These are phyloP conservation scores for Phytophthora hybrid DNA, from an alignment of 352 stramenopile genomes.

Conservation along the genomic window DNA sequence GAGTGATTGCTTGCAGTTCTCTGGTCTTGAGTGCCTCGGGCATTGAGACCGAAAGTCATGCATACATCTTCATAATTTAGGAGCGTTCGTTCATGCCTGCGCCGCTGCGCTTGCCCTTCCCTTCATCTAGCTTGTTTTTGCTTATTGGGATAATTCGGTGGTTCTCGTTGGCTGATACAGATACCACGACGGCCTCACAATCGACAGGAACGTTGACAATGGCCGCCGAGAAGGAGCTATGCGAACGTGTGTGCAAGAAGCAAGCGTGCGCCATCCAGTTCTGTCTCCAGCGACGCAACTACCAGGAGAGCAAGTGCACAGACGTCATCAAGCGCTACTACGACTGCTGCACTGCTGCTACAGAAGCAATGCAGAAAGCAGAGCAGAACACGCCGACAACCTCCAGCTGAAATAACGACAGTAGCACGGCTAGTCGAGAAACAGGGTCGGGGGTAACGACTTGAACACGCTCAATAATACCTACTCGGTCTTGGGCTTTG, in stretches of 20 bases:
- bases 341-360: constrained; percentile 70
- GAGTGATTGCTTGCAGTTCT: constrained; percentile 1
- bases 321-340: constrained; percentile 75
- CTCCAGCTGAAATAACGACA: not conserved
- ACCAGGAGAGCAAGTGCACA: constrained; percentile 78
- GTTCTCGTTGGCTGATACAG: constrained; percentile 18
- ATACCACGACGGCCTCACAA: constrained; percentile 27
- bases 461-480: not conserved
- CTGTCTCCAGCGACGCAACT: constrained; percentile 76
- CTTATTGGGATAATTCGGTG: constrained; percentile 11
- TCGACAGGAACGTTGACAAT: constrained; percentile 19
- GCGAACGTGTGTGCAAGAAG: constrained; percentile 72
- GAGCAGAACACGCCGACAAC: constrained; percentile 23
- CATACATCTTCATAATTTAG: constrained; percentile 48
- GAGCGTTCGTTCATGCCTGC: constrained; percentile 29
- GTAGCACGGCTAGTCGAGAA: not conserved
- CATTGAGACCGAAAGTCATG: constrained; percentile 24
- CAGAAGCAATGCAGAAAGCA: constrained; percentile 29
- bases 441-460: not conserved
- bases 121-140: not conserved
- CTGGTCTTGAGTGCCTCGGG: constrained; percentile 4
- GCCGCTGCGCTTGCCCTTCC: not conserved
- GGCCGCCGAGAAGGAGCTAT: constrained; percentile 46
- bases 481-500: constrained; percentile 33
- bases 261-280: constrained; percentile 85